phyloP scores from a whole-genome alignment of 192 early-diverging fungal genomes.

The Physocladia obscura region DNA sequence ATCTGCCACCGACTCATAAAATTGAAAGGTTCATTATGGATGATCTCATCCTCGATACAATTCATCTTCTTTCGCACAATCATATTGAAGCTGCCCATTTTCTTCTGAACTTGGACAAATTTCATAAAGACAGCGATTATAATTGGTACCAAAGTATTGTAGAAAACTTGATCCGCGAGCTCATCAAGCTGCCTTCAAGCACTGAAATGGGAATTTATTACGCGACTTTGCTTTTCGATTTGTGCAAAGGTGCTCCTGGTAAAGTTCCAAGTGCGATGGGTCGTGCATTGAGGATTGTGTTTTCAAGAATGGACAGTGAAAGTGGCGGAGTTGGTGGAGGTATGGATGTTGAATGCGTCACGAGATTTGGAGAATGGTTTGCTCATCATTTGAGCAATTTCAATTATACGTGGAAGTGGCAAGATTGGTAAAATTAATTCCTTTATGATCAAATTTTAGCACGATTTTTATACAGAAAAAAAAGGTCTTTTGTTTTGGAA shows the following conservation, averaged over 20 bases:
- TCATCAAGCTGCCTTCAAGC: slow-evolving; percentile 60
- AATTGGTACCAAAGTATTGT: slow-evolving; percentile 52
- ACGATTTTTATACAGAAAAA: background rate
- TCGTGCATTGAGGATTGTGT: slow-evolving; percentile 62
- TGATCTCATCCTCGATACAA: slow-evolving; percentile 77
- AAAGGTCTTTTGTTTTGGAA: slow-evolving; percentile 55
- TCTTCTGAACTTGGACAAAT: slow-evolving; percentile 40
- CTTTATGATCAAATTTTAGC: no score
- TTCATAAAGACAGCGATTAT: slow-evolving; percentile 42
- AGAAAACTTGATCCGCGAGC: slow-evolving; percentile 57
- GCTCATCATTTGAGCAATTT: slow-evolving; percentile 92
- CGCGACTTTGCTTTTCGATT: slow-evolving; percentile 59
- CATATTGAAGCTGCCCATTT: slow-evolving; percentile 86
- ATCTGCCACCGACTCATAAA: slow-evolving; percentile 35
- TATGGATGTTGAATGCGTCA: slow-evolving; percentile 84
- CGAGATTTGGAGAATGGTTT: slow-evolving; percentile 85
- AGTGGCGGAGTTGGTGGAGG: slow-evolving; percentile 34
- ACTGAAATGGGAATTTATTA: slow-evolving; percentile 61
- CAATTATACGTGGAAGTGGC: slow-evolving; percentile 87
- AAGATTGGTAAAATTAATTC: slow-evolving; percentile 63
- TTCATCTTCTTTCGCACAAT: slow-evolving; percentile 80
- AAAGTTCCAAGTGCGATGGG: slow-evolving; percentile 67
- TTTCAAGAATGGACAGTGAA: slow-evolving; percentile 54
- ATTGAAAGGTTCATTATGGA: slow-evolving; percentile 72
- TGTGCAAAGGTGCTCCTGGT: slow-evolving; percentile 63